These are phyloP conservation scores for Calonectria hawksworthii DNA, from an alignment of 2,329 filamentous ascomycete genomes.

Conservation along the genomic window DNA sequence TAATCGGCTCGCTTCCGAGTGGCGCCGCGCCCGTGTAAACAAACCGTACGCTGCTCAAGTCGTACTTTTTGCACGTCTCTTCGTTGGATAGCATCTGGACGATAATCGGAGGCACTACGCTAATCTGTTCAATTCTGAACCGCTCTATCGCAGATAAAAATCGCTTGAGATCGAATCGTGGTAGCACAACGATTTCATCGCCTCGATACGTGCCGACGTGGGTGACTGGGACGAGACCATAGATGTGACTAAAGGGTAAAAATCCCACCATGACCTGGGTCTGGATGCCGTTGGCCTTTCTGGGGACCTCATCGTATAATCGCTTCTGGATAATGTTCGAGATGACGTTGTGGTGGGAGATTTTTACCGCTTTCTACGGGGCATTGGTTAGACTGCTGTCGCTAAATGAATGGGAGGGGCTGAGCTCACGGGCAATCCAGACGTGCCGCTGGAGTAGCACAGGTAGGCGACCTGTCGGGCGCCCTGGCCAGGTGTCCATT, in stretches of 20 bases:
- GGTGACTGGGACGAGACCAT: constrained; percentile 79
- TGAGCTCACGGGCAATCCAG: constrained; percentile 75
- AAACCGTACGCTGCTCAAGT: constrained; percentile 73
- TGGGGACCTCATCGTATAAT: constrained; percentile 55
- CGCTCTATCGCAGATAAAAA: constrained; percentile 75
- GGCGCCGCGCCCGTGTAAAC: constrained; percentile 83
- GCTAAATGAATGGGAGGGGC: not conserved
- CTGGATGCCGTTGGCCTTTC: constrained; percentile 52
- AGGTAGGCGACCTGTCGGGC: constrained; percentile 79
- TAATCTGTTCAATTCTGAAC: constrained; percentile 77
- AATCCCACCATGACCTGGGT: constrained; percentile 72
- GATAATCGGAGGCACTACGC: constrained; percentile 82
- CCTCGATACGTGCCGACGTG: constrained; percentile 78
- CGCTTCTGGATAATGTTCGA: constrained; percentile 78
- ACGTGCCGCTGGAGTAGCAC: constrained; percentile 86
- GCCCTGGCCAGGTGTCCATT: constrained; percentile 75
- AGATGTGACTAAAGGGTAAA: constrained; percentile 86
- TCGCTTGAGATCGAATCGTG: constrained; percentile 78
- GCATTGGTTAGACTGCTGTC: not conserved
- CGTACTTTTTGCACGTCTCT: constrained; percentile 70
- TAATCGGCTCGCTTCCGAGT: constrained; percentile 75
- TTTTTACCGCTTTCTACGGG: constrained; percentile 83
- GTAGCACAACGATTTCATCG: constrained; percentile 79
- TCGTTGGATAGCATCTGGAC: constrained; percentile 78
- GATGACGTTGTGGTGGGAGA: constrained; percentile 84